A percentile compares a stretch with the other conserved stretches of the same genome.
Evolutionary conservation across 2,329 filamentous ascomycete species (phyloP).

Genomic region (Fusarium sp.): DNA sequence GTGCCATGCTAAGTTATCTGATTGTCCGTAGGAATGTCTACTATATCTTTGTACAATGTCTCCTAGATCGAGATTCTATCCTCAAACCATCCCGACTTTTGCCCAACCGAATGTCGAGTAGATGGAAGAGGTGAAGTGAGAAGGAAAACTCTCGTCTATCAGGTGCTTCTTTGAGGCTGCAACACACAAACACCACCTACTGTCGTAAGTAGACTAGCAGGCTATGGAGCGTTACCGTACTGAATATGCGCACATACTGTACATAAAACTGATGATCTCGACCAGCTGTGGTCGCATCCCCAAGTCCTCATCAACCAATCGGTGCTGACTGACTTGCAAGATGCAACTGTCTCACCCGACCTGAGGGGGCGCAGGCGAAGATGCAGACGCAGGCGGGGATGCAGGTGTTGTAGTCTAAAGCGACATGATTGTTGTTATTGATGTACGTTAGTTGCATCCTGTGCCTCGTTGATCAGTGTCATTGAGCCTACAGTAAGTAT

Average conservation of each 20-base stretch:
- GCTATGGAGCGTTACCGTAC: constrained; percentile 2
- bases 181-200: constrained; percentile 25
- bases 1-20: constrained; percentile 9
- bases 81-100: constrained; percentile 5
- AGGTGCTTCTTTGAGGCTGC: constrained; percentile 31
- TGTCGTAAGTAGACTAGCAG: not conserved
- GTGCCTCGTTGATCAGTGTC: constrained; percentile 9
- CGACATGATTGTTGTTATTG: constrained; percentile 2
- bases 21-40: constrained; percentile 11
- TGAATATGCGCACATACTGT: not conserved
- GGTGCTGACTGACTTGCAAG: constrained; percentile 21
- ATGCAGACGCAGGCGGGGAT: not conserved
- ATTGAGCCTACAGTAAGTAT: constrained; percentile 14
- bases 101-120: not conserved
- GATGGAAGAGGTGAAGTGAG: not conserved
- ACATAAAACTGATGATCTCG: constrained; percentile 40
- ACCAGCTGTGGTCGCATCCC: constrained; percentile 33
- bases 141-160: constrained; percentile 27
- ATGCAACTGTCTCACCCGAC: constrained; percentile 32
- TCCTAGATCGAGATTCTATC: constrained; percentile 29
- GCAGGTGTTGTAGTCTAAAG: constrained; percentile 3
- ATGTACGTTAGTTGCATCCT: constrained; percentile 22
- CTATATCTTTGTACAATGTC: not conserved
- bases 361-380: constrained; percentile 10
- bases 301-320: constrained; percentile 24